A percentile compares a stretch with the other conserved stretches of the same genome.
Conservation (phyloP, 352 stramenopile species). For the Phytophthora citrophthora region DNA sequence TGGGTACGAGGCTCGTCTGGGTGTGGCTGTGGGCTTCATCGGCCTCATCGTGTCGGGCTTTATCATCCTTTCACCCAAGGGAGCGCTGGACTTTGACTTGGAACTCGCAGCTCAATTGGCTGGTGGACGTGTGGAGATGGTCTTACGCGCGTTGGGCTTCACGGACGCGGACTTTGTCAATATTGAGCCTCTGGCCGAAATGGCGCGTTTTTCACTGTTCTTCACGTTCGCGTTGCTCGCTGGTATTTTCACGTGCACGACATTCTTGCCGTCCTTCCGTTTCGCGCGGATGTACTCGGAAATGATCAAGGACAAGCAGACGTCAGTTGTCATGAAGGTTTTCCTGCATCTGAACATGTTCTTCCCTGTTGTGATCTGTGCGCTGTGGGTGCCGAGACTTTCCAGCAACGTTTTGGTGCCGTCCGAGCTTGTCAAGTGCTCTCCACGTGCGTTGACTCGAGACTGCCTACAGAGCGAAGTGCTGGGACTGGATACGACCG, state of each 20-base stretch:
- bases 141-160: slow-evolving; percentile 64
- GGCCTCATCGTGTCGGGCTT: slow-evolving; percentile 69
- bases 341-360: slow-evolving; percentile 79
- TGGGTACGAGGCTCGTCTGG: slow-evolving; percentile 68
- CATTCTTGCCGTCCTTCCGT: slow-evolving; percentile 74
- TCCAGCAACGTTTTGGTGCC: slow-evolving; percentile 56
- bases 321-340: slow-evolving; percentile 39
- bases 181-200: slow-evolving; percentile 38
- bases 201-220: slow-evolving; percentile 41
- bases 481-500: slow-evolving; percentile 18
- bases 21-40: slow-evolving; percentile 57
- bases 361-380: slow-evolving; percentile 57
- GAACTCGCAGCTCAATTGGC: slow-evolving; percentile 50
- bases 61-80: slow-evolving; percentile 62
- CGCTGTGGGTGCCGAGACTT: slow-evolving; percentile 66
- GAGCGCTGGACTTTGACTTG: slow-evolving; percentile 72
- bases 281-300: slow-evolving; percentile 84
- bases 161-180: slow-evolving; percentile 64
- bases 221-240: slow-evolving; percentile 45
- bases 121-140: slow-evolving; percentile 50
- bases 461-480: slow-evolving; percentile 61
- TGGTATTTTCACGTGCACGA: slow-evolving; percentile 64
- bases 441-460: slow-evolving; percentile 42
- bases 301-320: slow-evolving; percentile 58
- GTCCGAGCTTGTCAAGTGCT: slow-evolving; percentile 54